phyloP scores from a whole-genome alignment of 192 early-diverging fungal genomes.

The Entophlyctis helioformis region DNA sequence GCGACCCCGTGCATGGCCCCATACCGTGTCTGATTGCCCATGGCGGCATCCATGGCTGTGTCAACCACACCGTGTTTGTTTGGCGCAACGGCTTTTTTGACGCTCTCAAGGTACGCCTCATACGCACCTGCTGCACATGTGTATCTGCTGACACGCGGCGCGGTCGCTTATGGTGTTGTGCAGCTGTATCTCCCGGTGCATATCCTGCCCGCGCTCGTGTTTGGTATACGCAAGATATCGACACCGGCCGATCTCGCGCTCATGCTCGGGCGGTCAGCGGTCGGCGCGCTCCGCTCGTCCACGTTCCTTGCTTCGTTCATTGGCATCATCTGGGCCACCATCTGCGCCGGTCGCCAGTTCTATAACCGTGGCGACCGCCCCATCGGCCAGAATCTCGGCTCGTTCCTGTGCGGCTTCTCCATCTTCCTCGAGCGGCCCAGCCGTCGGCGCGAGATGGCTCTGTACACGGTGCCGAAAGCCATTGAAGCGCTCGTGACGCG shows the following conservation, averaged over 20 bases:
- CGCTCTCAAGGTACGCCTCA: conserved; percentile 19
- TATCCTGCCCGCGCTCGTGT: neutral
- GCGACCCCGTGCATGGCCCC: conserved; percentile 23
- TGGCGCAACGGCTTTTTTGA: conserved; percentile 26
- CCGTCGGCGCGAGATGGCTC: conserved; percentile 54
- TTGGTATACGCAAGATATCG: neutral
- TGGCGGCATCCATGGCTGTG: conserved; percentile 33
- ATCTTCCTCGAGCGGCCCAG: conserved; percentile 9
- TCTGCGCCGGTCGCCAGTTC: neutral
- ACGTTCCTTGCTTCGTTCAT: conserved; percentile 1
- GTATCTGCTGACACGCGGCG: neutral
- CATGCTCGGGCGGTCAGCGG: neutral
- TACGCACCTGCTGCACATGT: neutral
- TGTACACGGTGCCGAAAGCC: conserved; percentile 75
- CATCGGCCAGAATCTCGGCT: neutral
- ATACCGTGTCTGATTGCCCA: conserved; percentile 42
- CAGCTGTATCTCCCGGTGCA: neutral
- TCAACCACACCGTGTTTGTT: conserved; percentile 15
- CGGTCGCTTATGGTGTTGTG: neutral
- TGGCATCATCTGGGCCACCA: neutral
- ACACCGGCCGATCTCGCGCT: neutral
- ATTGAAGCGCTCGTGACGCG: conserved; percentile 53
- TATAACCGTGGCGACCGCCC: neutral
- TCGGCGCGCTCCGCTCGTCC: neutral
- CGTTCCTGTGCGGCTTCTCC: neutral